Evolutionary conservation across 2,329 filamentous ascomycete genomes (phyloP).

Genomic region (Beauveria caledonica): DNA sequence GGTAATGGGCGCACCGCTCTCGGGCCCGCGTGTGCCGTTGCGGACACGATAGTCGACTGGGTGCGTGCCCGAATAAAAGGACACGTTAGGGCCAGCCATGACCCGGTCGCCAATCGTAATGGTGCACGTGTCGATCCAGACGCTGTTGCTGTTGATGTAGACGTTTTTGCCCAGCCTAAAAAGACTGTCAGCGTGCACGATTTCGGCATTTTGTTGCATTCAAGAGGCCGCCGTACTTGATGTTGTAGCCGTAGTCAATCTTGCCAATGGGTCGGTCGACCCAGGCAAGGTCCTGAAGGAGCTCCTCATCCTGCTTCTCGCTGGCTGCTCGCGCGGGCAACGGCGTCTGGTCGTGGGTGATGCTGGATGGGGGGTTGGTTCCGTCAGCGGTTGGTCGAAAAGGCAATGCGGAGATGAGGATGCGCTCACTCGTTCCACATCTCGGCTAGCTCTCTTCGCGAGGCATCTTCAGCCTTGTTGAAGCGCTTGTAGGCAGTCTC

Average conservation of each 20-base stretch:
- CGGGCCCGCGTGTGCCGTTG: slow-evolving; percentile 67
- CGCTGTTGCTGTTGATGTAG: slow-evolving; percentile 67
- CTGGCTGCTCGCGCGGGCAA: slow-evolving; percentile 50
- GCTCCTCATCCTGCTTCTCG: slow-evolving; percentile 52
- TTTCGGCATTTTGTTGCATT: neutral
- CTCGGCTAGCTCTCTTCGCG: slow-evolving; percentile 53
- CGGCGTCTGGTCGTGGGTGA: slow-evolving; percentile 52
- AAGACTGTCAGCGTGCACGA: neutral
- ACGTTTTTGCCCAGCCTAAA: slow-evolving; percentile 56
- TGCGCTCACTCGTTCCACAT: slow-evolving; percentile 60
- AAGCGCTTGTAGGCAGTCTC: slow-evolving; percentile 51
- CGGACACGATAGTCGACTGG: slow-evolving; percentile 67
- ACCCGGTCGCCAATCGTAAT: slow-evolving; percentile 72
- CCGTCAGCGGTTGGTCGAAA: neutral
- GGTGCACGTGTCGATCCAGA: slow-evolving; percentile 67
- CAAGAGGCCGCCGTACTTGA: slow-evolving; percentile 35
- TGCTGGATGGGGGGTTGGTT: slow-evolving; percentile 32
- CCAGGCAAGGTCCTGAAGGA: slow-evolving; percentile 57
- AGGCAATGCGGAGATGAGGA: neutral
- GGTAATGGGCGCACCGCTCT: slow-evolving; percentile 62
- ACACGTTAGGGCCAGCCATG: slow-evolving; percentile 70
- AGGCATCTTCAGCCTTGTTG: slow-evolving; percentile 51
- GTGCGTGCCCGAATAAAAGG: slow-evolving; percentile 67
- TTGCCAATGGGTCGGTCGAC: slow-evolving; percentile 55
- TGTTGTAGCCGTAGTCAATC: slow-evolving; percentile 69